A percentile compares a stretch with the other conserved stretches of the same genome.
Evolutionary conservation across 352 stramenopile genomes (phyloP).

Genomic region (Pythium aristosporum): DNA sequence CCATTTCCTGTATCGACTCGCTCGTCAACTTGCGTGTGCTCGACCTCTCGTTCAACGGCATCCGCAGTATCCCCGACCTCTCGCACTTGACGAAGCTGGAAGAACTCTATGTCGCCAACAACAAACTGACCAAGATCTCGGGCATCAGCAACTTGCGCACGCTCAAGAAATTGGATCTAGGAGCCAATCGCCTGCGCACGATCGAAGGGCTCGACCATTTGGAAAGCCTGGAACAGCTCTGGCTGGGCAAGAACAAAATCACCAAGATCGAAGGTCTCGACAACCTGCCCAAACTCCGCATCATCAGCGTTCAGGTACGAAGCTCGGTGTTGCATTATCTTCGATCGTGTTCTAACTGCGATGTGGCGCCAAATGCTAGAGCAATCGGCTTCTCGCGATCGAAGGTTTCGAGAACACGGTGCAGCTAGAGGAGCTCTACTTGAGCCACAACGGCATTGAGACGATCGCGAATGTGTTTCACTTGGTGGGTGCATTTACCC

Average conservation of each 20-base stretch:
- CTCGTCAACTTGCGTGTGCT: slow-evolving; percentile 81
- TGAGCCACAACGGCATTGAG: slow-evolving; percentile 97
- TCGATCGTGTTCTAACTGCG: too few relatives aligned
- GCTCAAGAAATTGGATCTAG: slow-evolving; percentile 95
- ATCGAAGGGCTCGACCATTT: slow-evolving; percentile 93
- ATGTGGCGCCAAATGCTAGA: slow-evolving; percentile 46
- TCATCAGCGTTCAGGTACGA: slow-evolving; percentile 75
- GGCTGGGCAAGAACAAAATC: slow-evolving; percentile 99
- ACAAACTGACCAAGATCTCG: slow-evolving; percentile 96
- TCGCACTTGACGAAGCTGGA: slow-evolving; percentile 82
- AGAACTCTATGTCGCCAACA: slow-evolving; percentile 95
- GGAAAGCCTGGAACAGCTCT: slow-evolving; percentile 93
- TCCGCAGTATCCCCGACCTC: slow-evolving; percentile 88
- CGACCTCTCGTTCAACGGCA: slow-evolving; percentile 97
- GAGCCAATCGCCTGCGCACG: slow-evolving; percentile 93
- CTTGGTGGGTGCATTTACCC: slow-evolving; percentile 42
- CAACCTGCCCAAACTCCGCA: slow-evolving; percentile 86
- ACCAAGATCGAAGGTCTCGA: slow-evolving; percentile 88
- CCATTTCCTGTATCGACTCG: slow-evolving; percentile 60
- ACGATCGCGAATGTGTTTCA: slow-evolving; percentile 72
- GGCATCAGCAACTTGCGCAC: slow-evolving; percentile 83
- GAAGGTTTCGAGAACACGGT: slow-evolving; percentile 88
- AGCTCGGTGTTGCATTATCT: not conserved
- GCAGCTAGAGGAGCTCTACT: slow-evolving; percentile 95
- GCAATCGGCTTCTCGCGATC: slow-evolving; percentile 94